Base-by-base conservation (phyloP, 1,284 basidiomycete genomes). In the Rhodotorula sp. region DNA sequence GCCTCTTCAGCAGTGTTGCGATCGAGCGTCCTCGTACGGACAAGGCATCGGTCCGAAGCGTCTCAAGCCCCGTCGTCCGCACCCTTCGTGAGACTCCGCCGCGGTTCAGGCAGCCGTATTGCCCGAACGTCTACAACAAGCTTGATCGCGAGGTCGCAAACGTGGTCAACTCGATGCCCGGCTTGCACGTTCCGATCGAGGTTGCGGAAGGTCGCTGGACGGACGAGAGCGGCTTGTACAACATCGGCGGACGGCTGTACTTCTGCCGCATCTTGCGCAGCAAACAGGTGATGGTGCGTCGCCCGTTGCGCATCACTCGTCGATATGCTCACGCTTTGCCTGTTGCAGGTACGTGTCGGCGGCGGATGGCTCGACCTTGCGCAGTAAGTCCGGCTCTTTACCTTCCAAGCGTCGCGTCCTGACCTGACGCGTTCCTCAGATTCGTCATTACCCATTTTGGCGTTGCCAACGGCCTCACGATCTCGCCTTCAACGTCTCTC, bases 211-310 rank as follows among this genome's bases (percentile, higher is more conserved):
- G 88, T 88, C 64, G 87, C 86, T 93, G 90, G 90, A 88, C 88
- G 78, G 92, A 94, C 78, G 88, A 92, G 80, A 92, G 90, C 69
- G 93, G 93, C 24, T 92, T 92, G 4, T 96, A 96, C 79, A 94
- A 91, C 91, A 95, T 96, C 76, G 93, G 93, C 16, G 88, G 80
- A 2, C 92, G 88, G 78, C 83, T 94, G 26, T 92, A 91, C 79
- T 95, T 94, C 79, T 94, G 92, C 80, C 86, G 93, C 28, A 94
- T 95, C 65, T 81, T 95, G 47, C 87, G 91, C n/a, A 92, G 90
- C 5, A 89, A 91, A 75, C 94, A 90, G 0, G 93, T 95, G 70
- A 95, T 96, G 93, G 92, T 96, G 52, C 87, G 51, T 28, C 11
- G 13, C 34, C 15, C 2, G 8, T 2, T 8, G 4, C 22, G 62